A percentile compares a stretch with the other conserved stretches of the same genome.
Conservation (phyloP, 1,139 yeast species). For the Diutina rugosa region DNA sequence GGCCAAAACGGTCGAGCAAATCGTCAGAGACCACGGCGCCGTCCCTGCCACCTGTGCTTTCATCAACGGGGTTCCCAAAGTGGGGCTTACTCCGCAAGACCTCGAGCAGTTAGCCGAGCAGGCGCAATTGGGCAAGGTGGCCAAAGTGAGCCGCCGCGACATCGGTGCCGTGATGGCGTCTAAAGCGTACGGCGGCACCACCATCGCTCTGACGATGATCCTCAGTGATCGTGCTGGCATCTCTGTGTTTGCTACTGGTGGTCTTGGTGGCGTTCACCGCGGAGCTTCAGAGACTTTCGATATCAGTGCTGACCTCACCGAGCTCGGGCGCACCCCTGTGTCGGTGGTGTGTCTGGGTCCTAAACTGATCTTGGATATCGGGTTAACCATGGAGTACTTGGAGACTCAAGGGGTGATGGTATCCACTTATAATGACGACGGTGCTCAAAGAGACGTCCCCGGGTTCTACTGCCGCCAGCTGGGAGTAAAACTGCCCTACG, state of each 20-base stretch:
- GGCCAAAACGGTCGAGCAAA: conserved; percentile 57
- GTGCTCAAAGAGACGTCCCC: conserved; percentile 36
- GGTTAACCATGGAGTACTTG: conserved; percentile 69
- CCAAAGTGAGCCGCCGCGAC: conserved; percentile 73
- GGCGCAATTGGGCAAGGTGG: conserved; percentile 11
- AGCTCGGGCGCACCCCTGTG: conserved; percentile 70
- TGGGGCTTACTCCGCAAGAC: conserved; percentile 44
- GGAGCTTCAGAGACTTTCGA: conserved; percentile 70
- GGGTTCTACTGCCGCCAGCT: conserved; percentile 77
- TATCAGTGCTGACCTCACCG: conserved; percentile 79
- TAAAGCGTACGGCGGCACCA: conserved; percentile 67
- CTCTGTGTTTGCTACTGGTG: conserved; percentile 85
- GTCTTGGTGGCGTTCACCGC: conserved; percentile 85
- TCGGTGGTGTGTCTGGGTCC: conserved; percentile 91
- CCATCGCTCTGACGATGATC: conserved; percentile 85
- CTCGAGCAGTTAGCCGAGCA: conserved; percentile 37
- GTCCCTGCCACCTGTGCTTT: conserved; percentile 84
- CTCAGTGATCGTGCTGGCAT: conserved; percentile 66
- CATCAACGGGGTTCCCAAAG: conserved; percentile 54
- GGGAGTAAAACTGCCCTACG: conserved; percentile 59
- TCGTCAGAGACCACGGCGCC: conserved; percentile 51
- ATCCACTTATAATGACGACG: conserved; percentile 32
- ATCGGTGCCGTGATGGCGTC: conserved; percentile 62
- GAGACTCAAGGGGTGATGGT: conserved; percentile 79
- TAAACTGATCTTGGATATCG: conserved; percentile 71